phyloP scores from a whole-genome alignment of 139 green algal species.

The Trebouxia sp. region DNA sequence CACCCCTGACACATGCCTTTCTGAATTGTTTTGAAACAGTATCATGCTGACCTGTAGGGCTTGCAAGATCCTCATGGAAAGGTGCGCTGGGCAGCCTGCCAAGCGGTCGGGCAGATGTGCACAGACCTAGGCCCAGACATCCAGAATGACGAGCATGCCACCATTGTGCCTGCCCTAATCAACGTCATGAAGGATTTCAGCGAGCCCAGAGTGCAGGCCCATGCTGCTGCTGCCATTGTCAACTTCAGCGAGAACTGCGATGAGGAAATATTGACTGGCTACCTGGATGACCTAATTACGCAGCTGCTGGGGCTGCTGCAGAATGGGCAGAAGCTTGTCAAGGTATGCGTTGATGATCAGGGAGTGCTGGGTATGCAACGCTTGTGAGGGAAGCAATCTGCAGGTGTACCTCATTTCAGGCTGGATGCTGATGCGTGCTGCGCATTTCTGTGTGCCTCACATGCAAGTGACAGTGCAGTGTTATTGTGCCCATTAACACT shows the following conservation, averaged over 20 bases:
- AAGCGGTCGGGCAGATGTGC: constrained; percentile 97
- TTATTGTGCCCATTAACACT: no score
- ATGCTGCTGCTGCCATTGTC: constrained; percentile 92
- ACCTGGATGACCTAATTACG: constrained; percentile 91
- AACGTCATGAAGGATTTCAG: constrained; percentile 85
- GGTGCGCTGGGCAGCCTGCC: constrained; percentile 95
- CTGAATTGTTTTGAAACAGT: no score
- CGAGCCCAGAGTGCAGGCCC: constrained; percentile 90
- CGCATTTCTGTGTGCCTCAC: no score
- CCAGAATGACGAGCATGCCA: constrained; percentile 72
- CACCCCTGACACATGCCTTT: no score
- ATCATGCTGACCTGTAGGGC: constrained; percentile 40
- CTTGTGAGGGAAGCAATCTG: no score
- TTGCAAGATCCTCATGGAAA: constrained; percentile 72
- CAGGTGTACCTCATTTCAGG: no score
- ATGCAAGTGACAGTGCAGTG: no score
- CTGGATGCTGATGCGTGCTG: no score
- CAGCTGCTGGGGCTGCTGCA: constrained; percentile 89
- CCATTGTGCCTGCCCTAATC: constrained; percentile 75
- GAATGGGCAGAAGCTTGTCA: constrained; percentile 72
- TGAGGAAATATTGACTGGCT: constrained; percentile 81
- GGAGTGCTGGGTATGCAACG: no score
- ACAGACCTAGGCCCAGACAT: constrained; percentile 96
- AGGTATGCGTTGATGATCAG: constrained; percentile 16
- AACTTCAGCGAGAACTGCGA: constrained; percentile 96